Evolutionary conservation across 2,329 filamentous ascomycete species (phyloP).

Genomic region (Fusarium chaquense): DNA sequence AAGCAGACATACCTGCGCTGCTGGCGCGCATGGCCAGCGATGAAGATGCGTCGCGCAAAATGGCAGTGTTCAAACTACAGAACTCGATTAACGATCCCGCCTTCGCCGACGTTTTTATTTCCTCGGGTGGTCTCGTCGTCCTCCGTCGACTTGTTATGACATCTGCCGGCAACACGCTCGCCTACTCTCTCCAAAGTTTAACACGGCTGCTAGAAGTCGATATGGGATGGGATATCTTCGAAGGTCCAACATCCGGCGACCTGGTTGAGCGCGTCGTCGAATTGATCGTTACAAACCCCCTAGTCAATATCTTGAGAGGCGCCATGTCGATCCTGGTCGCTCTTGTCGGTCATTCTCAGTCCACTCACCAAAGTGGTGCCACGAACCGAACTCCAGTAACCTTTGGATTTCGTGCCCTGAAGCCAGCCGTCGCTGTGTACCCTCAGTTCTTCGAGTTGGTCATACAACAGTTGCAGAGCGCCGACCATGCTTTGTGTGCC

Average conservation of each 20-base stretch:
- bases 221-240: slow-evolving; percentile 95
- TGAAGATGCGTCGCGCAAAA: slow-evolving; percentile 94
- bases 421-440: slow-evolving; percentile 90
- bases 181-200: slow-evolving; percentile 92
- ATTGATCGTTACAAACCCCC: slow-evolving; percentile 91
- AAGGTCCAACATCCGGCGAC: slow-evolving; percentile 71
- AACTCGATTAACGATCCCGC: slow-evolving; percentile 94
- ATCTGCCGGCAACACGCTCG: slow-evolving; percentile 91
- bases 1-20: slow-evolving; percentile 74
- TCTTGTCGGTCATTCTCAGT: slow-evolving; percentile 87
- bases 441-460: slow-evolving; percentile 96
- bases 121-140: slow-evolving; percentile 84
- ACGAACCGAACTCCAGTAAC: slow-evolving; percentile 63
- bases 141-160: slow-evolving; percentile 86
- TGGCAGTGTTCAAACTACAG: slow-evolving; percentile 99
- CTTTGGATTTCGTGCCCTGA: slow-evolving; percentile 91
- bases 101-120: slow-evolving; percentile 96
- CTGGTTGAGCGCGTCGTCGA: slow-evolving; percentile 84
- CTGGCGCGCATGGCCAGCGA: slow-evolving; percentile 73
- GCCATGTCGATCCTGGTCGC: slow-evolving; percentile 97
- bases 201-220: slow-evolving; percentile 91
- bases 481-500: slow-evolving; percentile 94
- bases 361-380: slow-evolving; percentile 55
- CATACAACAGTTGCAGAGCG: slow-evolving; percentile 89
- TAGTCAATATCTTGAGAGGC: slow-evolving; percentile 96